These are phyloP conservation scores for Dictyostelium brefeldianum DNA, from an alignment of 78 protist species.

Conservation along the genomic window DNA sequence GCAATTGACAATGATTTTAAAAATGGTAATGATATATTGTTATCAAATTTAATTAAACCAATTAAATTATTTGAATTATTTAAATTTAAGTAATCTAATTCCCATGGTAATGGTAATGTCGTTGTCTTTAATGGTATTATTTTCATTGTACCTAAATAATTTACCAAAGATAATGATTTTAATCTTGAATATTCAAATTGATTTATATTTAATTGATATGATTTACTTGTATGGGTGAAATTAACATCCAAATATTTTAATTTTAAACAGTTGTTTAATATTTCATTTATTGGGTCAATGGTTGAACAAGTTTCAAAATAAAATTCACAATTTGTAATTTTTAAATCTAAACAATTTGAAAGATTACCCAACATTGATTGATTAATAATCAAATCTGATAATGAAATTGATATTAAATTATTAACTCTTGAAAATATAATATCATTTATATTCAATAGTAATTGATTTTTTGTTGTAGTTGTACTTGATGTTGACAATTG, in stretches of 20 bases:
- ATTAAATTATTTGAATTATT: conserved; percentile 8
- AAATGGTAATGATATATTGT: neutral
- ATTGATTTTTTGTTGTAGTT: neutral
- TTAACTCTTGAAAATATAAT: neutral
- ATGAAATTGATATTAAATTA: neutral
- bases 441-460: neutral
- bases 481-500: neutral
- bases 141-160: conserved; percentile 11
- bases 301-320: neutral
- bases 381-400: neutral
- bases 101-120: neutral
- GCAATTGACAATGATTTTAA: conserved; percentile 14
- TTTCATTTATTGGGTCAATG: neutral
- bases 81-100: conserved; percentile 8
- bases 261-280: neutral
- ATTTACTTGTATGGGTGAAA: neutral
- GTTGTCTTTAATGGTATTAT: neutral
- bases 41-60: neutral
- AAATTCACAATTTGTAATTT: neutral
- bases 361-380: neutral
- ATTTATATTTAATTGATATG: no score
- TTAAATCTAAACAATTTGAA: neutral
- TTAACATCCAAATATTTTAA: neutral
- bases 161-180: neutral
- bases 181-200: neutral